phyloP scores from a whole-genome alignment of 768 basidiomycete genomes.

The Nidularia sp. region DNA sequence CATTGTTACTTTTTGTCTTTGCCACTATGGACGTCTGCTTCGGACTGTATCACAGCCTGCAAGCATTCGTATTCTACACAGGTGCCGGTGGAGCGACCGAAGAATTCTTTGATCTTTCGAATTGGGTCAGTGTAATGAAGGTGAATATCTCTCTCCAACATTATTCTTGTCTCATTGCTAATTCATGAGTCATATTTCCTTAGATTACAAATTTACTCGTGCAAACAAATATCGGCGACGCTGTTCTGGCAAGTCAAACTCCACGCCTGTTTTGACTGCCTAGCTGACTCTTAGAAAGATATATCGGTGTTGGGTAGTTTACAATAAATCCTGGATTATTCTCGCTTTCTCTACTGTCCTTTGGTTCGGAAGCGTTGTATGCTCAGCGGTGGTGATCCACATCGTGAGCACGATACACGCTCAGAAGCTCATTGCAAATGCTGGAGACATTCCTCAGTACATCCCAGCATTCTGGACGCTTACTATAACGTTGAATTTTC shows the following conservation, averaged over 20 bases:
- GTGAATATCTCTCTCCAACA: neutral
- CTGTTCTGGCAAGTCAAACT: neutral
- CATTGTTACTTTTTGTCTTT: slow-evolving; percentile 5
- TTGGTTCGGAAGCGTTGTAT: neutral
- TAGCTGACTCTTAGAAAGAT: neutral
- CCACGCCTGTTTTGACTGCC: neutral
- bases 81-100: slow-evolving; percentile 4
- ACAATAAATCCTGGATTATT: neutral
- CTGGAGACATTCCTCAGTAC: too few species aligned
- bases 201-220: neutral
- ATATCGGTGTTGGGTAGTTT: neutral
- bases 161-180: neutral
- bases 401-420: too few species aligned
- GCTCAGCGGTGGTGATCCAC: too few species aligned
- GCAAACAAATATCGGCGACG: neutral
- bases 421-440: too few species aligned
- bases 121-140: slow-evolving; percentile 11
- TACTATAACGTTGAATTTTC: too few species aligned
- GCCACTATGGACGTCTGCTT: slow-evolving; percentile 3
- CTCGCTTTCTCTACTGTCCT: neutral
- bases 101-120: slow-evolving; percentile 5
- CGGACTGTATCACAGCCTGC: slow-evolving; percentile 3
- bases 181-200: neutral
- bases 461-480: too few species aligned
- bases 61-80: slow-evolving; percentile 8